phyloP scores from a whole-genome alignment of 129 eudicot genomes.

The Kitagawia praeruptora region DNA sequence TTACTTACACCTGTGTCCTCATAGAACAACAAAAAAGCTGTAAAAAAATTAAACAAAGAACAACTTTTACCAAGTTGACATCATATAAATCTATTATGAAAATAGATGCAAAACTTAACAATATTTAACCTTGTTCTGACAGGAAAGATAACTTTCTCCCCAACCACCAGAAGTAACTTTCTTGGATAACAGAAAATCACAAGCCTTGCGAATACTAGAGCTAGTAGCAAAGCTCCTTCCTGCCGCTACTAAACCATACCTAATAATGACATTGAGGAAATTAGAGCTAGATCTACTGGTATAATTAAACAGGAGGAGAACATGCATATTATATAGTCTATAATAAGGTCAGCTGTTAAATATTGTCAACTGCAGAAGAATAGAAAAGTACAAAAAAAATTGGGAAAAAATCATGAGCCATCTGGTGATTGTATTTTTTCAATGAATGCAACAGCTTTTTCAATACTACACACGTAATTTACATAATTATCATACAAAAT shows the following conservation, averaged over 20 bases:
- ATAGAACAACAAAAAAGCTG: background rate
- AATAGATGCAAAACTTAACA: background rate
- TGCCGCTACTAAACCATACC: slow-evolving; percentile 93
- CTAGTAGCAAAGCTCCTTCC: slow-evolving; percentile 61
- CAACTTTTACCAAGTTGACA: background rate
- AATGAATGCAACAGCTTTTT: slow-evolving; percentile 55
- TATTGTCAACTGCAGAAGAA: background rate
- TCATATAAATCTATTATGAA: background rate
- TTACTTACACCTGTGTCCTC: background rate
- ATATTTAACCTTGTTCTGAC: slow-evolving; percentile 72
- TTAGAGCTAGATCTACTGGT: slow-evolving; percentile 7
- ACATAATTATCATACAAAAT: background rate
- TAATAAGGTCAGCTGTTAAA: background rate
- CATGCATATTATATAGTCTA: background rate
- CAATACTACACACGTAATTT: slow-evolving; percentile 42
- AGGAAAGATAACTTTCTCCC: slow-evolving; percentile 99
- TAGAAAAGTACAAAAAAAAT: background rate
- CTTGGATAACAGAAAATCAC: slow-evolving; percentile 85
- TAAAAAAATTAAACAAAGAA: background rate
- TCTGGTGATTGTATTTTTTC: slow-evolving; percentile 62
- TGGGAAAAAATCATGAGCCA: slow-evolving; percentile 65
- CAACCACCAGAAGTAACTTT: slow-evolving; percentile 93
- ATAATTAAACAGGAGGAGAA: background rate
- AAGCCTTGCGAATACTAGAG: slow-evolving; percentile 74
- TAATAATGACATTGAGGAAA: slow-evolving; percentile 18